A percentile compares a stretch with the other conserved stretches of the same genome.
Evolutionary conservation across 805 yeast genomes (phyloP).

Genomic region (Candida silvicultrix): DNA sequence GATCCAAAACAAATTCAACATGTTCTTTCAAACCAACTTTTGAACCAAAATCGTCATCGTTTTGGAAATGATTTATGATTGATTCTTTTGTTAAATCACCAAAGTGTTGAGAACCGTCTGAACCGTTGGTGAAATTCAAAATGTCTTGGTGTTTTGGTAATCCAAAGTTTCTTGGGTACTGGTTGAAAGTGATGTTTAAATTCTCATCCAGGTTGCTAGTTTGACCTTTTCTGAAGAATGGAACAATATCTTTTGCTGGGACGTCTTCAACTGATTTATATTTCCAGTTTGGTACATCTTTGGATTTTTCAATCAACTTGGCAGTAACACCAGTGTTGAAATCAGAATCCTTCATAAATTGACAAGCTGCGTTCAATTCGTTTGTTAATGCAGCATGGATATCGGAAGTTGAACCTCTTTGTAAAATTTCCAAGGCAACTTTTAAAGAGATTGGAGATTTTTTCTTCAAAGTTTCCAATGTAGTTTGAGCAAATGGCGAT

Average conservation of each 20-base stretch:
- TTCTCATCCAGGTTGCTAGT: constrained; percentile 24
- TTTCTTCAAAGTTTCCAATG: constrained; percentile 46
- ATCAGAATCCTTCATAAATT: constrained; percentile 60
- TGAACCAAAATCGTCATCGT: neutral
- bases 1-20: neutral
- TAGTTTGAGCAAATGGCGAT: constrained; percentile 57
- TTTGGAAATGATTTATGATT: constrained; percentile 59
- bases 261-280: constrained; percentile 37
- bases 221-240: constrained; percentile 25
- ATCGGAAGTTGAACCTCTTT: constrained; percentile 50
- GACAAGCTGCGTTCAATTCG: constrained; percentile 73
- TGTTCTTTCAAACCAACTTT: neutral
- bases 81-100: constrained; percentile 34
- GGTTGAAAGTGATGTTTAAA: constrained; percentile 31
- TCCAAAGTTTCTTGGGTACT: constrained; percentile 56
- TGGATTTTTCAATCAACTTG: constrained; percentile 55
- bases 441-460: constrained; percentile 80
- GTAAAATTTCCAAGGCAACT: constrained; percentile 62
- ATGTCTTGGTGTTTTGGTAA: constrained; percentile 63
- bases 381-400: constrained; percentile 61
- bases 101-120: no score
- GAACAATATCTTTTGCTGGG: constrained; percentile 23
- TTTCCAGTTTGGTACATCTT: constrained; percentile 42
- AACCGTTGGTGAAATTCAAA: no score
- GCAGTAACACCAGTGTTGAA: constrained; percentile 66